Base-by-base conservation (phyloP, 2,329 filamentous ascomycete species). In the Diaporthe eres region DNA sequence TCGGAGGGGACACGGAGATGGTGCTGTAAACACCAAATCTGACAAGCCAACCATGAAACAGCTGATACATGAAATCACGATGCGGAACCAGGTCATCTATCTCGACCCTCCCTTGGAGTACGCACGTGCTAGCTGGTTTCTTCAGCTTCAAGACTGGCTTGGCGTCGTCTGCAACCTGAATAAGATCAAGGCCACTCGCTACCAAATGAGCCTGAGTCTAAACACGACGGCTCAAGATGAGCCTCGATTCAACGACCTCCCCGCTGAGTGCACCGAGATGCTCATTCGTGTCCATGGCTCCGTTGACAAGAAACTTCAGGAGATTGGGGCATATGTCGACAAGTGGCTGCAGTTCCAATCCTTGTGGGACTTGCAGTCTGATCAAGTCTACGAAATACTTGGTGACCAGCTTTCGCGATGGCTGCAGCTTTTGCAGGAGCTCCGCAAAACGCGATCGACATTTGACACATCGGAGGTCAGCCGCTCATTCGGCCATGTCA, bases 281-380 rank as follows among this genome's bases (percentile, higher is more conserved):
- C 89, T 99, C 28, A 90, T 92, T 61, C 90, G 93, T 76, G 96
- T 98, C 0, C 98, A 98, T 82, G 89, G 90, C 47, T 92, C 93
- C 0, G 91, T 99, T 13, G 96, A 98, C 84, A 91, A 91, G 78
- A 98, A 97, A 84, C 86, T 99, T 6, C 88, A 90, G 22, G 92
- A 94, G 58, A 95, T 98, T 44, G 91, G 94, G 51, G 88, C 89
- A 5, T 99, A 99, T 80, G 95, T 99, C 13, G 95, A 98, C 82
- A 97, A 98, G 84, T 99, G 97, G 97, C 89, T 99, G 61, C 97
- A 98, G 80, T 99, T 98, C 85, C 97, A 99, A 84, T 98, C 96
- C 9, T 90, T 99, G 0, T 99, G 97, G 97, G 97, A 99, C 86
- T 89, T 99, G 75, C 96, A 98, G 83, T 95, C 96, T 3, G 96